Evolutionary conservation across 1,284 basidiomycete species (phyloP).

Genomic region (Cerrena zonata): DNA sequence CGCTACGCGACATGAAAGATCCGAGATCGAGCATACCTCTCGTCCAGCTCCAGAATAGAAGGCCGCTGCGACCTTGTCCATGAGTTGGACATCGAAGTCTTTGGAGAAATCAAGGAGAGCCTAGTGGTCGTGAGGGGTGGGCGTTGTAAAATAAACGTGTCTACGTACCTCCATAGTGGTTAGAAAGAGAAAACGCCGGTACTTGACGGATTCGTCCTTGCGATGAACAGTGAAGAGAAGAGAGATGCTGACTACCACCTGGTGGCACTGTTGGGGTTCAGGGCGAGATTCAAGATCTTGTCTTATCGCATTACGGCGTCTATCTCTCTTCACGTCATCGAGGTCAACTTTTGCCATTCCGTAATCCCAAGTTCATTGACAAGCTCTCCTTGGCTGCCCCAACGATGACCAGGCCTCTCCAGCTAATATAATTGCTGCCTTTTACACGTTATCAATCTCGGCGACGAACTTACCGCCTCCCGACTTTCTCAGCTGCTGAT

Average conservation of each 20-base stretch:
- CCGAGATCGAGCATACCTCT: conserved; percentile 21
- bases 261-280: conserved; percentile 36
- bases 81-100: conserved; percentile 31
- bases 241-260: conserved; percentile 15
- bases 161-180: conserved; percentile 34
- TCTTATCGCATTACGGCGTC: too few species aligned
- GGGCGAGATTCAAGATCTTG: conserved; percentile 28
- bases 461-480: too few species aligned
- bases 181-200: conserved; percentile 14
- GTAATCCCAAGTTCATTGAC: too few species aligned
- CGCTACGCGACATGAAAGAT: neutral
- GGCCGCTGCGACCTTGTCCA: conserved; percentile 29
- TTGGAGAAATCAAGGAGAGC: conserved; percentile 31
- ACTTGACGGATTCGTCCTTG: conserved; percentile 20
- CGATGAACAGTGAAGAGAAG: conserved; percentile 23
- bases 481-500: too few species aligned
- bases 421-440: too few species aligned
- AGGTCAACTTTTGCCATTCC: too few species aligned
- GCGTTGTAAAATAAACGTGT: neutral
- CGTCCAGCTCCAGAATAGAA: conserved; percentile 27
- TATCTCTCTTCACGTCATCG: too few species aligned
- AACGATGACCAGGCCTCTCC: too few species aligned
- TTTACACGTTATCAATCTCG: too few species aligned
- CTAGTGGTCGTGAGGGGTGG: conserved; percentile 10
- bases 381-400: too few species aligned